phyloP scores from a whole-genome alignment of 495 filamentous ascomycete genomes.

The Lophium mytilinum region DNA sequence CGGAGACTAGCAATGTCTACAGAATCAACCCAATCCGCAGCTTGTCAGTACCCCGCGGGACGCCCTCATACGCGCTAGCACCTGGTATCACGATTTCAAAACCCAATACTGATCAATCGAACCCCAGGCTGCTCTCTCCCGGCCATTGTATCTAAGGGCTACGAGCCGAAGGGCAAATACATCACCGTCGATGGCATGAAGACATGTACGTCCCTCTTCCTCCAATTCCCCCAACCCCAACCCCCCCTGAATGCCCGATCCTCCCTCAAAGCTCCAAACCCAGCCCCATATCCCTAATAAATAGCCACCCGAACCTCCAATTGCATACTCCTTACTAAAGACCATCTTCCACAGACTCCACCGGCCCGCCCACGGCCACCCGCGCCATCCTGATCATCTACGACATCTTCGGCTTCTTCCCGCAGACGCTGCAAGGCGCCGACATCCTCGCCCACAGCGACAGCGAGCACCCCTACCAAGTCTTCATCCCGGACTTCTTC shows the following conservation, averaged over 20 bases:
- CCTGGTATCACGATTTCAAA: background rate
- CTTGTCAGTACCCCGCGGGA: constrained; percentile 11
- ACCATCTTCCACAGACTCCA: constrained; percentile 34
- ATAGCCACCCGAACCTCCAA: background rate
- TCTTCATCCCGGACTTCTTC: constrained; percentile 31
- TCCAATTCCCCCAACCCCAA: background rate
- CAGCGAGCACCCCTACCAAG: constrained; percentile 18
- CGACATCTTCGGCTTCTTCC: constrained; percentile 47
- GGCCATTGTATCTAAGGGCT: constrained; percentile 48
- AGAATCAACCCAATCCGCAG: constrained; percentile 25
- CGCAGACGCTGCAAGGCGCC: constrained; percentile 49
- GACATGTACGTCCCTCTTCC: constrained; percentile 47
- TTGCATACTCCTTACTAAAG: background rate
- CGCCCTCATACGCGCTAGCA: too few relatives aligned
- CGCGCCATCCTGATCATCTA: constrained; percentile 43
- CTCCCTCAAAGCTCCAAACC: background rate
- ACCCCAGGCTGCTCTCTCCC: constrained; percentile 42
- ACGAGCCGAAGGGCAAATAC: constrained; percentile 53
- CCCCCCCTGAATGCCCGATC: too few relatives aligned
- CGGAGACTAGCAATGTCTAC: constrained; percentile 18
- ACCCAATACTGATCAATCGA: constrained; percentile 6
- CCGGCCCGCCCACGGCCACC: constrained; percentile 33
- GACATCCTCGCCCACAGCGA: constrained; percentile 40
- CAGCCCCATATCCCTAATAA: background rate
- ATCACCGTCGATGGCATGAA: constrained; percentile 53